Evolutionary conservation across 1,284 basidiomycete species (phyloP).

Genomic region (Ceratobasidium sp.): DNA sequence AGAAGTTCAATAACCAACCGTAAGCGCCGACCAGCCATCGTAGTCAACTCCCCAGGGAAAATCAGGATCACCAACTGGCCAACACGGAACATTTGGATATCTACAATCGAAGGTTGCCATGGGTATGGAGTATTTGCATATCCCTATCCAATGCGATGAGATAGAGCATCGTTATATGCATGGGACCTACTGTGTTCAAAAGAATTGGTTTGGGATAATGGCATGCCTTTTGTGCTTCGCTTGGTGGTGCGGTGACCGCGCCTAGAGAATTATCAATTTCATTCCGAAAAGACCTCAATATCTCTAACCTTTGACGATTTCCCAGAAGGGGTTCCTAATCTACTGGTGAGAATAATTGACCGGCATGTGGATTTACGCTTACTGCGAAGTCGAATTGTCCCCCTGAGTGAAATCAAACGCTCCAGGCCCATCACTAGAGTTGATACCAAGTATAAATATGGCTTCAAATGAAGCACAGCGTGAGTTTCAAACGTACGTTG

Average conservation of each 20-base stretch:
- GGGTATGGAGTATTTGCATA: constrained; percentile 71
- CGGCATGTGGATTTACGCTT: constrained; percentile 44
- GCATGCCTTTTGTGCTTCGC: constrained; percentile 68
- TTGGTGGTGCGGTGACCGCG: constrained; percentile 67
- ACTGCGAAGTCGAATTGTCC: constrained; percentile 68
- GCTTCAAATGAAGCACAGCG: constrained; percentile 15
- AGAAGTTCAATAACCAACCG: constrained; percentile 46
- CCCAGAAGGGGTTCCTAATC: constrained; percentile 79
- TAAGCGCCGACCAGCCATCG: constrained; percentile 60
- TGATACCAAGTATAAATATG: neutral
- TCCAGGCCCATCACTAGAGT: constrained; percentile 80
- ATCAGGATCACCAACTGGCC: constrained; percentile 80
- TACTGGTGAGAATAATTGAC: constrained; percentile 11
- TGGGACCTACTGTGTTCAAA: constrained; percentile 63
- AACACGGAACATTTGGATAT: constrained; percentile 80
- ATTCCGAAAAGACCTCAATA: neutral
- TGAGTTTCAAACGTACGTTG: constrained; percentile 60
- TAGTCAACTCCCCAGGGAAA: constrained; percentile 72
- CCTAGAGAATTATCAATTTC: constrained; percentile 48
- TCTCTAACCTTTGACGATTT: constrained; percentile 68
- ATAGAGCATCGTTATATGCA: neutral
- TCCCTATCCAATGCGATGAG: constrained; percentile 54
- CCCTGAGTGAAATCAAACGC: constrained; percentile 83
- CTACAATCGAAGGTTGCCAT: constrained; percentile 78
- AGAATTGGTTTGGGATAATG: constrained; percentile 81